These are phyloP conservation scores for Leishmania turanica DNA, from an alignment of 208 protist species.

Conservation along the genomic window DNA sequence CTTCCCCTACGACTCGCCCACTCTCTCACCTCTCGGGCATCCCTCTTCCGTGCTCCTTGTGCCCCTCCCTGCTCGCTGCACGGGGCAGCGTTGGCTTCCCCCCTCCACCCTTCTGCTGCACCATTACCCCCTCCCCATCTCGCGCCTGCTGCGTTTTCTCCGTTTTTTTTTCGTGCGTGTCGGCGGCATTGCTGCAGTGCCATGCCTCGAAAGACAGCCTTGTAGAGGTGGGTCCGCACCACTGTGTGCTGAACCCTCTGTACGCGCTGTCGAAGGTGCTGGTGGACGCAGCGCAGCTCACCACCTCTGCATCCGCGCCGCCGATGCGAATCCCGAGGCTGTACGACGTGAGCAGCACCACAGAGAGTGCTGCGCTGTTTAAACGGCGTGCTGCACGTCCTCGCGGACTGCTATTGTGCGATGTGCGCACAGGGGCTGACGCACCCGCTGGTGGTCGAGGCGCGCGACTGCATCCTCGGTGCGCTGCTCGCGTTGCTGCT, in stretches of 20 bases:
- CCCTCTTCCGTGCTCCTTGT: neutral
- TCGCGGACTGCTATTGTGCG: constrained; percentile 61
- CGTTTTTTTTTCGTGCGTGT: neutral
- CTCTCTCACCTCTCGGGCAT: neutral
- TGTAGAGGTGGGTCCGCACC: constrained; percentile 39
- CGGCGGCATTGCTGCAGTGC: neutral
- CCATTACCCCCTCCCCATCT: neutral
- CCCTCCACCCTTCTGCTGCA: neutral
- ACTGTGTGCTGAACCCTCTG: constrained; percentile 41
- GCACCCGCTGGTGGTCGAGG: constrained; percentile 78
- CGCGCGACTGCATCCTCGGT: constrained; percentile 76
- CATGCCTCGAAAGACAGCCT: neutral
- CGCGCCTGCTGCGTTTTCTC: neutral
- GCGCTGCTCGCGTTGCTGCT: constrained; percentile 78
- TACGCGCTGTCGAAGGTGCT: constrained; percentile 40
- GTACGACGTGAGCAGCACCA: constrained; percentile 90
- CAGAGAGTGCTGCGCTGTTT: constrained; percentile 73
- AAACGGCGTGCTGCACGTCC: constrained; percentile 55
- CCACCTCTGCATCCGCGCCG: neutral
- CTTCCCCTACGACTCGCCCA: neutral
- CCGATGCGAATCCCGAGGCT: constrained; percentile 26
- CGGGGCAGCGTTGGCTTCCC: neutral
- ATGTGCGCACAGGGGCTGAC: constrained; percentile 68
- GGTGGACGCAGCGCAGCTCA: constrained; percentile 25
- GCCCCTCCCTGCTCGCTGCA: neutral